Evolutionary conservation across 805 yeast genomes (phyloP).

Genomic region (Candida pseudoglaebosa): DNA sequence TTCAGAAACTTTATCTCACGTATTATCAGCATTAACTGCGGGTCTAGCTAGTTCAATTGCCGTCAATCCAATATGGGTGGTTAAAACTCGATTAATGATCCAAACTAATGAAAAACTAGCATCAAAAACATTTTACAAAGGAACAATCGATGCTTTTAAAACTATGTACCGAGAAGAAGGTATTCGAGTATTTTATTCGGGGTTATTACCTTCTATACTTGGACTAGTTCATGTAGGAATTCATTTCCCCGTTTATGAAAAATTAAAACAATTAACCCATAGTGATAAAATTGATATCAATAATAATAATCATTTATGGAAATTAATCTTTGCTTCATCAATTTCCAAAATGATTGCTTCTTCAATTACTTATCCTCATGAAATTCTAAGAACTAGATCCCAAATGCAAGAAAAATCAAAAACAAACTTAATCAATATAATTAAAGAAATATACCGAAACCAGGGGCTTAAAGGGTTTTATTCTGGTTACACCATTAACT

Average conservation of each 20-base stretch:
- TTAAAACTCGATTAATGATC: conserved; percentile 90
- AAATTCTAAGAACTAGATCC: conserved; percentile 85
- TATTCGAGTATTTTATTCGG: conserved; percentile 74
- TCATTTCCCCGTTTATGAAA: conserved; percentile 92
- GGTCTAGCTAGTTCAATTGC: conserved; percentile 80
- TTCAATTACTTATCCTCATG: conserved; percentile 90
- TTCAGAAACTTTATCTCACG: conserved; percentile 34
- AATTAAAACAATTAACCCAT: conserved; percentile 55
- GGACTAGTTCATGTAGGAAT: conserved; percentile 93
- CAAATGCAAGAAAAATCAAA: conserved; percentile 52
- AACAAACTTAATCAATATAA: conserved; percentile 24
- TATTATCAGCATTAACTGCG: conserved; percentile 73
- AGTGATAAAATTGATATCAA: conserved; percentile 13
- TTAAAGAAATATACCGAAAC: conserved; percentile 43
- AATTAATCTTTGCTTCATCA: conserved; percentile 58
- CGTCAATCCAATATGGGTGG: conserved; percentile 97
- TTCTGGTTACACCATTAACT: conserved; percentile 81
- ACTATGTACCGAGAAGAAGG: conserved; percentile 84
- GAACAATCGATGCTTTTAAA: conserved; percentile 78
- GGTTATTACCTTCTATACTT: conserved; percentile 83
- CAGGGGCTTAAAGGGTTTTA: conserved; percentile 86
- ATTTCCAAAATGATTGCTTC: conserved; percentile 86
- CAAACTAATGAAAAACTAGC: conserved; percentile 48
- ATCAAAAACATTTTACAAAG: conserved; percentile 48
- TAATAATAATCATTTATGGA: conserved; percentile 17